Evolutionary conservation across 2,329 filamentous ascomycete genomes (phyloP).

Genomic region (Elsinoe batatas): DNA sequence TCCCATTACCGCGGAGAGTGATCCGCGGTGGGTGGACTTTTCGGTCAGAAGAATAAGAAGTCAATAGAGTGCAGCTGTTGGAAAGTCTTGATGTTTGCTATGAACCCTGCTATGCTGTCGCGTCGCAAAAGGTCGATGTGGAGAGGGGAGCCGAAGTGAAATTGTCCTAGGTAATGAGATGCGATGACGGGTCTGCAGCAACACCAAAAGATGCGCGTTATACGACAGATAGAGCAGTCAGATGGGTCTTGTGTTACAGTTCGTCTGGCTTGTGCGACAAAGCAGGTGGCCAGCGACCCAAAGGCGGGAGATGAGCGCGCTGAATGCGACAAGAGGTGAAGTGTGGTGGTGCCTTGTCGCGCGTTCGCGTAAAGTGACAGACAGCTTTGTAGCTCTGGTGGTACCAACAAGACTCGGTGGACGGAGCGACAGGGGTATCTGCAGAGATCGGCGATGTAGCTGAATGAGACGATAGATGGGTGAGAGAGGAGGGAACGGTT

Average conservation of each 20-base stretch:
- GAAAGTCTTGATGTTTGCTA: neutral
- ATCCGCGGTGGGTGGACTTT: neutral
- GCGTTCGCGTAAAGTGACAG: constrained; percentile 9
- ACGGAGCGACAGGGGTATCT: neutral
- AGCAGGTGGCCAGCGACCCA: neutral
- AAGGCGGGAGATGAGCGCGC: constrained; percentile 1
- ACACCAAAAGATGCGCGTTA: neutral
- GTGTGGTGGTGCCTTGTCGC: constrained; percentile 1
- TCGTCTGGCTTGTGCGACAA: constrained; percentile 3
- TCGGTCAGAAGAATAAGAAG: neutral
- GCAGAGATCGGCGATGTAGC: constrained; percentile 8
- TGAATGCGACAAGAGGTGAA: neutral
- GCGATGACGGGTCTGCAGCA: neutral
- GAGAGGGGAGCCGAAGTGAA: neutral
- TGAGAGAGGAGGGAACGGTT: constrained; percentile 8
- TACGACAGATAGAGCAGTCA: neutral
- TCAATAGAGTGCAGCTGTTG: neutral
- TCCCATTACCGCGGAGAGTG: constrained; percentile 11
- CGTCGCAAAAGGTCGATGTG: neutral
- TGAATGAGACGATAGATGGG: neutral
- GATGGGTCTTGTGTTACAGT: neutral
- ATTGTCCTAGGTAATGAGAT: neutral
- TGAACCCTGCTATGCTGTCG: neutral
- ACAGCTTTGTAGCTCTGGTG: neutral
- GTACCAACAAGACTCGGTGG: constrained; percentile 1